These are phyloP conservation scores for Ustilago nuda DNA, from an alignment of 1,284 basidiomycete species.

Conservation along the genomic window DNA sequence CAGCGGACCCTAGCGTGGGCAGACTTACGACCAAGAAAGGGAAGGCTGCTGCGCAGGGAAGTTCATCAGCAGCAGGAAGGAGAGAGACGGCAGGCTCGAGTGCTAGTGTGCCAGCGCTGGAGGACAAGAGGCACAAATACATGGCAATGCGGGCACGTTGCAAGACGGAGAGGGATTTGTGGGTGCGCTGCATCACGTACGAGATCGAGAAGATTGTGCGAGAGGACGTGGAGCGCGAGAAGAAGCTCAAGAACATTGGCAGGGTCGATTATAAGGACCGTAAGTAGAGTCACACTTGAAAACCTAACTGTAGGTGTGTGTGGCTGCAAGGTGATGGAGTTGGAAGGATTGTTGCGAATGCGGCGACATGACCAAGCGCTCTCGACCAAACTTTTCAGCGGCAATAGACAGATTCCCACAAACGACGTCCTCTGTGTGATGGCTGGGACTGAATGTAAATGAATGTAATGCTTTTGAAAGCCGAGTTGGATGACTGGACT, in stretches of 20 bases:
- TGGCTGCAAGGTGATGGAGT: not conserved
- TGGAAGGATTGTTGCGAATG: not conserved
- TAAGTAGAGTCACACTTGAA: not conserved
- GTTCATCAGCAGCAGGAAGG: not conserved
- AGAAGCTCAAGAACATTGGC: constrained; percentile 58
- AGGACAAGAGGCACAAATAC: constrained; percentile 75
- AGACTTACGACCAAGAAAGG: constrained; percentile 15
- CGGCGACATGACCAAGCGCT: constrained; percentile 2
- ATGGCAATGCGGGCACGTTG: constrained; percentile 80
- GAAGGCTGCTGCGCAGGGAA: constrained; percentile 16
- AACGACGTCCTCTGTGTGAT: not conserved
- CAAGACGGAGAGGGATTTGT: constrained; percentile 83
- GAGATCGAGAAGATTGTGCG: constrained; percentile 80
- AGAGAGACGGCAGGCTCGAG: constrained; percentile 5
- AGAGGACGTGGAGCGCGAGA: constrained; percentile 64
- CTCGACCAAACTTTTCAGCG: not conserved
- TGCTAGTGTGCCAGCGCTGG: constrained; percentile 73
- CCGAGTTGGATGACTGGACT: not conserved
- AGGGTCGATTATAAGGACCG: constrained; percentile 35
- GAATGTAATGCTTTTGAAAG: not conserved
- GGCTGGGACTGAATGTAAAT: too few species aligned
- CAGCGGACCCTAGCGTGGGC: constrained; percentile 35
- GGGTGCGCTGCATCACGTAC: constrained; percentile 85
- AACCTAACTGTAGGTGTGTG: not conserved
- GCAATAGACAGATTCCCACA: not conserved